These are phyloP conservation scores for Sphaerosporella brunnea DNA, from an alignment of 495 filamentous ascomycete species.

Conservation along the genomic window DNA sequence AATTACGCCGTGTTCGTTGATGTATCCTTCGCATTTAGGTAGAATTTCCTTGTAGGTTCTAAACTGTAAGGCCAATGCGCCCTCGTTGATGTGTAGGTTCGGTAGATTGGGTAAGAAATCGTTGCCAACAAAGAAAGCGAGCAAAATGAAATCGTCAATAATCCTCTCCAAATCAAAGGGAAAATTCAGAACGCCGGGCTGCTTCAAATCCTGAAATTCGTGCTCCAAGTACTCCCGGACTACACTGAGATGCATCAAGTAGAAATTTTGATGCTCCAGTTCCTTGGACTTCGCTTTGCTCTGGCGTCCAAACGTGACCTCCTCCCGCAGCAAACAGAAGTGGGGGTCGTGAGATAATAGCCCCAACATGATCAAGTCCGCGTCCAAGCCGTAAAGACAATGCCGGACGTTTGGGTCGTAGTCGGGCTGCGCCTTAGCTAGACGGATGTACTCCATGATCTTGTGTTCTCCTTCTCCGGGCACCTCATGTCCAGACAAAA, in stretches of 20 bases:
- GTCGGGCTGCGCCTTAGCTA: constrained; percentile 80
- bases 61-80: constrained; percentile 90
- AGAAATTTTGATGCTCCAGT: constrained; percentile 97
- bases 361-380: constrained; percentile 96
- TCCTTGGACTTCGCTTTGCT: constrained; percentile 78
- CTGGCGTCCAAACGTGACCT: constrained; percentile 88
- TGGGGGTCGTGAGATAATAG: constrained; percentile 94
- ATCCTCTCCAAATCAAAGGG: constrained; percentile 87
- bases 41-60: constrained; percentile 84
- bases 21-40: constrained; percentile 78
- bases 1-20: constrained; percentile 87
- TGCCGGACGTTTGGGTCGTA: constrained; percentile 95
- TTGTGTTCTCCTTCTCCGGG: constrained; percentile 98
- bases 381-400: constrained; percentile 93
- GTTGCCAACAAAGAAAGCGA: constrained; percentile 99
- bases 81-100: constrained; percentile 95
- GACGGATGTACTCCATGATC: constrained; percentile 99
- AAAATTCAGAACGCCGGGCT: constrained; percentile 55
- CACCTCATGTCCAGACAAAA: constrained; percentile 96
- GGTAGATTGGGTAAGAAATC: constrained; percentile 97
- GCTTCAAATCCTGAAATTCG: constrained; percentile 85
- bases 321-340: constrained; percentile 90
- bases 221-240: constrained; percentile 92
- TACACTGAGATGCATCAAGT: constrained; percentile 88
- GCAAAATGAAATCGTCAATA: constrained; percentile 98